Conservation (phyloP, 306 rosid genomes). For the Carpinus fangiana region DNA sequence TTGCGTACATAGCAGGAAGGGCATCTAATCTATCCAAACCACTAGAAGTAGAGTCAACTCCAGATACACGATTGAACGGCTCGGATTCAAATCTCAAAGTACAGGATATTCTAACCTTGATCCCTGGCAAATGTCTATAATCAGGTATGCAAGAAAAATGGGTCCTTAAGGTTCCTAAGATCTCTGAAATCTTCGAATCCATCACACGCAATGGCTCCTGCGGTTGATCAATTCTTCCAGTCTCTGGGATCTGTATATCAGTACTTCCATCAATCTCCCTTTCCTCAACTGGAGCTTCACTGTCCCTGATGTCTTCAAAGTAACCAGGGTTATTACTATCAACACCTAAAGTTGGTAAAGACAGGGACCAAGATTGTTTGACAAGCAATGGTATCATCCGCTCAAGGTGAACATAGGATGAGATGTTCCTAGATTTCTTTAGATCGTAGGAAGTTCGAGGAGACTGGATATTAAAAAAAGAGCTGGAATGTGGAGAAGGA, state of each 20-base stretch:
- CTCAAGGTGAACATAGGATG: conserved; percentile 77
- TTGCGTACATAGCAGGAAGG: conserved; percentile 91
- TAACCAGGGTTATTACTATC: conserved; percentile 48
- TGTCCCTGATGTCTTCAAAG: conserved; percentile 60
- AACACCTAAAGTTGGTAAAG: conserved; percentile 63
- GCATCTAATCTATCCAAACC: conserved; percentile 51
- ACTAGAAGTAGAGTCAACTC: conserved; percentile 40
- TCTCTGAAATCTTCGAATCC: conserved; percentile 85
- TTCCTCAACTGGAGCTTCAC: conserved; percentile 62
- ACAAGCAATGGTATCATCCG: conserved; percentile 68
- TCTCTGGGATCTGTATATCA: conserved; percentile 36
- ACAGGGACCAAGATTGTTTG: conserved; percentile 90
- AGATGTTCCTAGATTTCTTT: conserved; percentile 56
- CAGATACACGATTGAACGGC: conserved; percentile 61
- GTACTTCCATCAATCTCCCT: conserved; percentile 46
- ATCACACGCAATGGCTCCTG: conserved; percentile 75
- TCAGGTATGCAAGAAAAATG: conserved; percentile 93
- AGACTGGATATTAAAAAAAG: conserved; percentile 71
- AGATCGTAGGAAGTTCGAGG: conserved; percentile 65
- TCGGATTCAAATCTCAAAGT: conserved; percentile 72
- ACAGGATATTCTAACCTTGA: conserved; percentile 70
- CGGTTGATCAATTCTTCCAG: conserved; percentile 46
- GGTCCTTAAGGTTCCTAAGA: conserved; percentile 62
- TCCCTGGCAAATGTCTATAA: conserved; percentile 80
- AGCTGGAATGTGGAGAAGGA: conserved; percentile 62